Evolutionary conservation across 2,329 filamentous ascomycete genomes (phyloP), one percentile per base, ranked within the genome.

Genomic region (Sarocladiaceae sp.): DNA sequence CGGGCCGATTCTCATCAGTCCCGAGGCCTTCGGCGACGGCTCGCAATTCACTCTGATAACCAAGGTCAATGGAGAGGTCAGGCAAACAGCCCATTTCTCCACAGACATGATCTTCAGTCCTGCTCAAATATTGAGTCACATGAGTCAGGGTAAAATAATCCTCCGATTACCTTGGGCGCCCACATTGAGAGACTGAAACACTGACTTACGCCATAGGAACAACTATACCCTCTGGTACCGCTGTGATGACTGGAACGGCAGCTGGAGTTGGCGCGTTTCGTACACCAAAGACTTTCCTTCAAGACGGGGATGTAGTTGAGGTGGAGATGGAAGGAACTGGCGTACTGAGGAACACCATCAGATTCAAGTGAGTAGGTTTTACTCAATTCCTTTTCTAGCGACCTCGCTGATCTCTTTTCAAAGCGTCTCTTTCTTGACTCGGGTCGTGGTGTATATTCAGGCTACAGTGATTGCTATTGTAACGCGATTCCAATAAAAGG

Each of bases 221-320:
- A 4, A 79, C 75, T 22, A 55, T 79, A 46, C 67, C 67, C 49
- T 67, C 65, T 2, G 73, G 72, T 5, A 78, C 75, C 2, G 67
- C 69, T 2, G 69, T 79, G 36, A 71, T 79, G 69, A 78, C 75
- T 3, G 76, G 76, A 2, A 78, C 76, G 2, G 74, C 75, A 1
- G 59, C 60, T 1, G 70, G 70, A 0, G 67, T 72, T 1, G 70
- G 65, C 1, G 57, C 57, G 2, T 71, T 70, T 39, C 60, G 59
- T 55, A 58, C 61, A 18, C 53, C 56, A 22, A 60, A 63, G 22
- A 52, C 54, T 15, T 65, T 66, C 26, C 53, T 73, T 22, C 60
- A 66, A 22, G 51, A 71, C 54, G 67, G 66, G 1, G 69, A 67
- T 57, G 57, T 67, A 1, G 62, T 69, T 20, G 59, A 60, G 37